These are phyloP conservation scores for Amoebophrya sp. DNA, from an alignment of 169 alveolate genomes.

Conservation along the genomic window DNA sequence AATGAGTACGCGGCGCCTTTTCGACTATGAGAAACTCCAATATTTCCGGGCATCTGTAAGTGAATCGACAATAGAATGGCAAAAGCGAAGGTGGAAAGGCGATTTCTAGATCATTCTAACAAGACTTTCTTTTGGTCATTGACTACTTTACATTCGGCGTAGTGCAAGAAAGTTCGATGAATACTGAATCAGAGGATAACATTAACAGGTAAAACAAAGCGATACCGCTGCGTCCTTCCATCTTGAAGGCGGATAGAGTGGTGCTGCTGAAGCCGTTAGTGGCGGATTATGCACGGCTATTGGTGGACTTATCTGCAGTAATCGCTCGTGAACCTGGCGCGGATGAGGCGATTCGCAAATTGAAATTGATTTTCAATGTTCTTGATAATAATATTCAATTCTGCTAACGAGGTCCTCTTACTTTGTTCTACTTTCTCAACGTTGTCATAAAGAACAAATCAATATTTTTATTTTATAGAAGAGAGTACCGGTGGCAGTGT, in stretches of 20 bases:
- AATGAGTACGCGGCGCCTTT: not conserved
- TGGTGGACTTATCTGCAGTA: not conserved
- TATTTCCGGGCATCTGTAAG: not conserved
- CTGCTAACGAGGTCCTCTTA: too few relatives aligned
- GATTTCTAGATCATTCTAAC: not conserved
- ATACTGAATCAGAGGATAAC: not conserved
- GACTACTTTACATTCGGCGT: not conserved
- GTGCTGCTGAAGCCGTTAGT: not conserved
- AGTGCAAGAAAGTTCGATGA: not conserved
- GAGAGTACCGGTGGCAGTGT: conserved; percentile 7
- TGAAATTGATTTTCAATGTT: not conserved
- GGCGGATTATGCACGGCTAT: not conserved
- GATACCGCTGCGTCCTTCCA: not conserved
- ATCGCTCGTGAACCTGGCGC: not conserved
- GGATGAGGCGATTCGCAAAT: too few relatives aligned
- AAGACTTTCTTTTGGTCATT: not conserved
- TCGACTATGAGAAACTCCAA: not conserved
- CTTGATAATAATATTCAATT: not conserved
- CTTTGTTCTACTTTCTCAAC: too few relatives aligned
- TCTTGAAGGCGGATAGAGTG: conserved; percentile 9
- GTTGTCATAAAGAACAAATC: not conserved
- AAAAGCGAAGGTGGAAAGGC: not conserved
- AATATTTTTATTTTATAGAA: not conserved
- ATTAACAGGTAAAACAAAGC: too few relatives aligned
- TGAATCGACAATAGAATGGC: not conserved